Percentiles rank a stretch among this genome's conserved stretches.
Evolutionary conservation across 345 rosid genomes (phyloP).

Genomic region (Gossypium stocksii): DNA sequence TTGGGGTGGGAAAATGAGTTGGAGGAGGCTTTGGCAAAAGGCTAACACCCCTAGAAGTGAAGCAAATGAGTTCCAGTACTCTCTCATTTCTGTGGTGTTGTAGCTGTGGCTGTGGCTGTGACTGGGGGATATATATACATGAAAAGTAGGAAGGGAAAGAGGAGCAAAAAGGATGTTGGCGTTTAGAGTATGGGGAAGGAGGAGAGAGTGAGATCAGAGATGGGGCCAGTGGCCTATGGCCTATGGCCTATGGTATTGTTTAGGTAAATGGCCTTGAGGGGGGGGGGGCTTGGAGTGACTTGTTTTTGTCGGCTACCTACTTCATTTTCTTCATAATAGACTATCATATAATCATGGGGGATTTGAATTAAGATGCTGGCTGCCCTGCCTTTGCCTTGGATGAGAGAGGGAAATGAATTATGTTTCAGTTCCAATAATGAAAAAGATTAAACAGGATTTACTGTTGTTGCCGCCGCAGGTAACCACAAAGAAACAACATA

Average conservation of each 20-base stretch:
- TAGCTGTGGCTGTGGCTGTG: no score
- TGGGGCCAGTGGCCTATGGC: constrained; percentile 23
- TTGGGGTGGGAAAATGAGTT: constrained; percentile 74
- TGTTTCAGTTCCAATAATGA: no score
- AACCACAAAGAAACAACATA: no score
- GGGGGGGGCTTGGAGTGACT: background rate
- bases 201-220: background rate
- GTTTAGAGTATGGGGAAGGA: no score
- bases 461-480: no score
- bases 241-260: background rate
- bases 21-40: constrained; percentile 70
- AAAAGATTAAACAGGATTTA: no score
- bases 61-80: constrained; percentile 78
- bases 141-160: no score
- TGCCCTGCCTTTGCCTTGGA: no score
- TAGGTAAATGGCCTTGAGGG: background rate
- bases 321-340: background rate
- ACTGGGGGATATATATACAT: no score
- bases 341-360: background rate
- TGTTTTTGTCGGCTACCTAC: background rate
- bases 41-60: constrained; percentile 83
- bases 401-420: no score
- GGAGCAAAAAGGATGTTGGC: no score
- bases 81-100: constrained; percentile 38
- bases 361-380: background rate